Percentiles rank a stretch among this genome's conserved stretches.
These are phyloP conservation scores for Entonaema liquescens DNA, from an alignment of 495 filamentous ascomycete species.

Conservation along the genomic window DNA sequence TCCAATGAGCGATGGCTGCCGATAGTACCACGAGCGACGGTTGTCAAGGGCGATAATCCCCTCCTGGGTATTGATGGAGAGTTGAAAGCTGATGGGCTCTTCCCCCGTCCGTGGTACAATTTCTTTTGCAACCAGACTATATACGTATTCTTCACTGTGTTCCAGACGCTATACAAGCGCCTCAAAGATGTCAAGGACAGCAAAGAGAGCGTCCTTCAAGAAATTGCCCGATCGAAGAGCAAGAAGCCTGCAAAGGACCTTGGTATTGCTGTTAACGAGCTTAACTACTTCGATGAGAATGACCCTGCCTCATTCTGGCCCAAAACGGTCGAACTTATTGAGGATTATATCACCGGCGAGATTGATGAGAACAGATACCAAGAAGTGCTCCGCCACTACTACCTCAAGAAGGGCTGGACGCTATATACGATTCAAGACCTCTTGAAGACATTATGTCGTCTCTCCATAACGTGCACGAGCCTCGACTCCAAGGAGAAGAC, in stretches of 20 bases:
- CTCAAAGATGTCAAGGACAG: constrained; percentile 81
- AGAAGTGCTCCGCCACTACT: constrained; percentile 87
- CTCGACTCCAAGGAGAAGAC: constrained; percentile 91
- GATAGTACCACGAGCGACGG: constrained; percentile 56
- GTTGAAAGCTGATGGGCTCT: constrained; percentile 80
- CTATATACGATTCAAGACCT: constrained; percentile 90
- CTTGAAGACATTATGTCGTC: constrained; percentile 76
- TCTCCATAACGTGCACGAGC: constrained; percentile 76
- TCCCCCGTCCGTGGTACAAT: constrained; percentile 78
- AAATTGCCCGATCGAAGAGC: constrained; percentile 71
- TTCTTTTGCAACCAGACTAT: constrained; percentile 90
- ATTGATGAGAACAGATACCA: constrained; percentile 83
- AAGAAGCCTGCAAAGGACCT: constrained; percentile 83
- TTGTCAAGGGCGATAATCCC: constrained; percentile 53
- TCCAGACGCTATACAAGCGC: constrained; percentile 86
- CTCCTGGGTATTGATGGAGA: constrained; percentile 64
- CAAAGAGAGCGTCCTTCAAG: constrained; percentile 73
- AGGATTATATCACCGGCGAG: constrained; percentile 85
- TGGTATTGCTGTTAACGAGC: constrained; percentile 66
- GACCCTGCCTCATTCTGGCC: constrained; percentile 60
- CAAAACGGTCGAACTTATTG: constrained; percentile 70
- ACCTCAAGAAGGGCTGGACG: constrained; percentile 86
- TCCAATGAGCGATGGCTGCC: constrained; percentile 66
- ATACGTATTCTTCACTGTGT: constrained; percentile 91
- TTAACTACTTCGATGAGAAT: constrained; percentile 56